phyloP scores from a whole-genome alignment of 768 basidiomycete species.

The Phlebiopsis flavidoalba region DNA sequence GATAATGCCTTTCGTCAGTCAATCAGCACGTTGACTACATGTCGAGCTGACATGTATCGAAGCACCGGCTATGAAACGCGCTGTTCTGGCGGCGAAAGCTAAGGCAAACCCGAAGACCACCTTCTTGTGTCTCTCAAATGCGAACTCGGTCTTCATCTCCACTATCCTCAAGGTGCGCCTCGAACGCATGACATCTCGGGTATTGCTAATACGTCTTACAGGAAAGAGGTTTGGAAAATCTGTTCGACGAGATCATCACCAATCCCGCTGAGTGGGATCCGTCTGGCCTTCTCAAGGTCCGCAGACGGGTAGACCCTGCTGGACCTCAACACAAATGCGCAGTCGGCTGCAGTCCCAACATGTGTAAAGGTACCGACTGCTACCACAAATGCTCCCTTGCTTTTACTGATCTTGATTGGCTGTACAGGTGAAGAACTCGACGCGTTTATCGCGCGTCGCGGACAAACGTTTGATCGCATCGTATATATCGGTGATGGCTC shows the following conservation, averaged over 20 bases:
- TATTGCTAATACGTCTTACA: background rate
- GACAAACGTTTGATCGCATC: slow-evolving; percentile 64
- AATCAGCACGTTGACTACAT: background rate
- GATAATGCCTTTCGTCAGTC: slow-evolving; percentile 81
- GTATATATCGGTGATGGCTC: slow-evolving; percentile 91
- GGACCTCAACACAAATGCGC: slow-evolving; percentile 79
- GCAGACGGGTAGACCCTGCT: slow-evolving; percentile 67
- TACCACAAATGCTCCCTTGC: background rate
- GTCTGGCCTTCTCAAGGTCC: slow-evolving; percentile 67
- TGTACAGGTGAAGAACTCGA: slow-evolving; percentile 84
- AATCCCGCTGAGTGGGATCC: slow-evolving; percentile 86
- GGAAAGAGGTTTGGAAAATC: slow-evolving; percentile 55
- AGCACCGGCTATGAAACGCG: slow-evolving; percentile 97
- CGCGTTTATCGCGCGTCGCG: slow-evolving; percentile 63
- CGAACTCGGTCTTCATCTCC: slow-evolving; percentile 87
- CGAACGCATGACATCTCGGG: background rate
- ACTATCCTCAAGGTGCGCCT: slow-evolving; percentile 74
- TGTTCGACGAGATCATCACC: slow-evolving; percentile 85
- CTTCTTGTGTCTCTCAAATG: slow-evolving; percentile 90
- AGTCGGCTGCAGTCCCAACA: slow-evolving; percentile 90
- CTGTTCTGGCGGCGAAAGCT: slow-evolving; percentile 71
- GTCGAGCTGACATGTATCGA: background rate
- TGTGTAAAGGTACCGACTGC: slow-evolving; percentile 83
- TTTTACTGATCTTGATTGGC: background rate
- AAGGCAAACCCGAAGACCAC: slow-evolving; percentile 59